Base-by-base conservation (phyloP, 2,329 filamentous ascomycete genomes). In the Aureobasidium pullulans region DNA sequence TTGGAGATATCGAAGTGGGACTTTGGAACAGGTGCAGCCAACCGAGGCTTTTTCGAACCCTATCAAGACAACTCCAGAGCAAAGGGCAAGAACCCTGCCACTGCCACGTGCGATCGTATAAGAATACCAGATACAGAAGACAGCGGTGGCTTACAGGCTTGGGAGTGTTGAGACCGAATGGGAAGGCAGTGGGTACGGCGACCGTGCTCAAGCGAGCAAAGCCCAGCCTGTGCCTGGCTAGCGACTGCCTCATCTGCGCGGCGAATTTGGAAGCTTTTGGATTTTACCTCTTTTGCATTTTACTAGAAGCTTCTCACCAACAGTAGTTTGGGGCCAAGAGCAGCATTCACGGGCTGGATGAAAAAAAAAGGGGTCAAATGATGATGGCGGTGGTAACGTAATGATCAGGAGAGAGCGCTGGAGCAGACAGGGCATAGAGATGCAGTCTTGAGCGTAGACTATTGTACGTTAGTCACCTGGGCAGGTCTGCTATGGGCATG, bases 191-290 rank as follows among this genome's bases (percentile, higher is more conserved):
- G 52, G 52, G 13, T 56, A 56, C 52, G n/a, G 31, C 40, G 31
- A 46, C 52, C 52, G 52, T 56, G 52, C 52, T 56, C 40, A 23
- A 42, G 39, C 37, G 50, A 56, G 32, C 15, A 46, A 44, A 56
- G 40, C 40, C 32, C 52, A 56, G 52, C 37, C 37, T 54, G 50
- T 43, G 37, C 50, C 50, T 54, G 50, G 50, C 50, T 43, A 54
- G 37, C 50, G 43, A 54, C 39, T 54, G 50, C 15, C 39, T 43
- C 8, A 32, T 43, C 19, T 23, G 50, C 39, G 29, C 37, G 15
- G 37, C 15, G 50, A 54, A 56, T 56, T 56, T 56, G 52, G 52
- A 56, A 56, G 52, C 40, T 44, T 56, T 56, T 56, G 29, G 50
- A 42, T 54, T 54, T 43, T 43, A 54, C 28, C 15, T 54, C 23